Conservation (phyloP, 176 grass and related monocot genomes). For the Rhynchospora tenuis region DNA sequence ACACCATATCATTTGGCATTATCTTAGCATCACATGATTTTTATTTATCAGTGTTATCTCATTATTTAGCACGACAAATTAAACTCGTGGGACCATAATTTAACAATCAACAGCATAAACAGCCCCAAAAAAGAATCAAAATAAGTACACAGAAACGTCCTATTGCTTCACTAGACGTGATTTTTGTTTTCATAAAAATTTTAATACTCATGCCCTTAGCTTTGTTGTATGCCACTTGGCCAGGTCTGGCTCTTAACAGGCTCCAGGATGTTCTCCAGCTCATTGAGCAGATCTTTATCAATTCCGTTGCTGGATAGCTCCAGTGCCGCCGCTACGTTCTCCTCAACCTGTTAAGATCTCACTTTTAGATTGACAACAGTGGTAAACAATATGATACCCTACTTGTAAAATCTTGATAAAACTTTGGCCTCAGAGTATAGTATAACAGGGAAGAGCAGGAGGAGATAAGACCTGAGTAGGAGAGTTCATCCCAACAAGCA, state of each 20-base stretch:
- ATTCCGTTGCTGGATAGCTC: slow-evolving; percentile 64
- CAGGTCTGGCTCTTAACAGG: slow-evolving; percentile 85
- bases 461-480: slow-evolving; percentile 45
- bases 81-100: not conserved
- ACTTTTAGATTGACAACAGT: not conserved
- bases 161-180: not conserved
- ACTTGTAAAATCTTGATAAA: not conserved
- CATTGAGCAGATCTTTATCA: slow-evolving; percentile 57
- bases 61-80: not conserved
- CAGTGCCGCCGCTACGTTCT: slow-evolving; percentile 57
- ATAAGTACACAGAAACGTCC: not conserved
- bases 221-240: slow-evolving; percentile 69
- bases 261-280: slow-evolving; percentile 64
- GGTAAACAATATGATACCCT: slow-evolving; percentile 4
- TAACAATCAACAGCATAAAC: not conserved
- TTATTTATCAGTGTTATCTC: not conserved
- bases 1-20: not conserved
- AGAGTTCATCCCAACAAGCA: slow-evolving; percentile 96
- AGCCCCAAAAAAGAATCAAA: not conserved
- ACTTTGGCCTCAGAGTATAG: not conserved
- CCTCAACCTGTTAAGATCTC: slow-evolving; percentile 58
- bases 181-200: not conserved
- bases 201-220: slow-evolving; percentile 12
- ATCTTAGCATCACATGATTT: no score
- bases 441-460: not conserved